Percentiles rank a stretch among this genome's conserved stretches.
These are phyloP conservation scores for Plectosphaerella sp. DNA, from an alignment of 2,329 filamentous ascomycete species.

Conservation along the genomic window DNA sequence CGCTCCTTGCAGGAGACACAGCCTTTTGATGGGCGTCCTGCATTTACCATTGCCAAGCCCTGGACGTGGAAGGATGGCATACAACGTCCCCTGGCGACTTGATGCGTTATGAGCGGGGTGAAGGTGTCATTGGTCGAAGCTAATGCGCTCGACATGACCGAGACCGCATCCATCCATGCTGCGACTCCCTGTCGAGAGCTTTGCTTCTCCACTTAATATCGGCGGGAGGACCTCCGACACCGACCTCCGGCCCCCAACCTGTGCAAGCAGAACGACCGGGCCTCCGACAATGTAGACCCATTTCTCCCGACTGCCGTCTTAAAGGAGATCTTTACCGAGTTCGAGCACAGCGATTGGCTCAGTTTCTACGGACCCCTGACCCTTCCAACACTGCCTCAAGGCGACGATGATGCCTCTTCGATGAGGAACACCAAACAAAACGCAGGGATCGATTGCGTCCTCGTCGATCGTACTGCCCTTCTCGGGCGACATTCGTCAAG, in stretches of 20 bases:
- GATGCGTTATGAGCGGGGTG: too few relatives aligned
- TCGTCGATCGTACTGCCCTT: neutral
- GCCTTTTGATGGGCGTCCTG: slow-evolving; percentile 1
- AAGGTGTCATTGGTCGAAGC: too few relatives aligned
- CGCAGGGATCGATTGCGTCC: neutral
- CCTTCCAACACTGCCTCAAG: neutral
- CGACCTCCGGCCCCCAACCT: neutral
- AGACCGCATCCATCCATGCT: too few relatives aligned
- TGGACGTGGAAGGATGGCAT: too few relatives aligned
- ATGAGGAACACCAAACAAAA: neutral
- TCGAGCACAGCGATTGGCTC: neutral
- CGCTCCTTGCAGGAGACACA: slow-evolving; percentile 8
- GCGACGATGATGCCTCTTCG: neutral
- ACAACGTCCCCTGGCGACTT: too few relatives aligned
- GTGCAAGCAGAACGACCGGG: too few relatives aligned
- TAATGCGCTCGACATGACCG: too few relatives aligned
- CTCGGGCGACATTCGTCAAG: neutral
- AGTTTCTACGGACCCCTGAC: neutral
- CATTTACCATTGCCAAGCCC: neutral
- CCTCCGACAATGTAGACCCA: neutral
- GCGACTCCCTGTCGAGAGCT: too few relatives aligned
- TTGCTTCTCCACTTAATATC: neutral
- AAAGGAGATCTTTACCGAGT: neutral
- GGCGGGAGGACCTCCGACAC: neutral
- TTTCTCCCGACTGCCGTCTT: neutral